phyloP scores from a whole-genome alignment of 352 stramenopile species.

The Nothophytophthora sp. region DNA sequence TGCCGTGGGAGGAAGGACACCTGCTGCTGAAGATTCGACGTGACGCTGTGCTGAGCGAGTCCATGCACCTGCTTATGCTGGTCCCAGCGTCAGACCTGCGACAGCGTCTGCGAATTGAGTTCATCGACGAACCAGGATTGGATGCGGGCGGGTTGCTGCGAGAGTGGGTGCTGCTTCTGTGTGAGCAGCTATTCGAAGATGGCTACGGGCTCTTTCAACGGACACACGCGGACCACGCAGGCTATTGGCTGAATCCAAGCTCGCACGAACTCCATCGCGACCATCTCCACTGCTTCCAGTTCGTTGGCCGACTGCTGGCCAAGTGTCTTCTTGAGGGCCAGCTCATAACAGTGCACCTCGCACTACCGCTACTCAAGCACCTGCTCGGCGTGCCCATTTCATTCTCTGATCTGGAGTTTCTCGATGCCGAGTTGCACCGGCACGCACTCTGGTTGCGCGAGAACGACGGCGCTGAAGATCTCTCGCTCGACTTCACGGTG shows the following conservation, averaged over 20 bases:
- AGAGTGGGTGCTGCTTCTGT: conserved; percentile 80
- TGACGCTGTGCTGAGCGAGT: conserved; percentile 54
- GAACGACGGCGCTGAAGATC: conserved; percentile 59
- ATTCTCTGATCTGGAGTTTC: conserved; percentile 80
- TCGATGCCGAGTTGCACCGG: conserved; percentile 75
- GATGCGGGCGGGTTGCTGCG: conserved; percentile 77
- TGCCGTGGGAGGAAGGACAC: conserved; percentile 64
- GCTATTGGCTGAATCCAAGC: conserved; percentile 86
- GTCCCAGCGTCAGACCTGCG: conserved; percentile 68
- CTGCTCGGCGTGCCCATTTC: conserved; percentile 78
- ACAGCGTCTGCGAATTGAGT: conserved; percentile 80
- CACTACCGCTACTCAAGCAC: conserved; percentile 82
- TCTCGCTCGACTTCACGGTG: conserved; percentile 79
- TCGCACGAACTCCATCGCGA: conserved; percentile 66
- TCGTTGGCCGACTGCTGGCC: conserved; percentile 72
- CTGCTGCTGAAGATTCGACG: conserved; percentile 59
- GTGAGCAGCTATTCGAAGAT: conserved; percentile 80
- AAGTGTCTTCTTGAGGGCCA: conserved; percentile 82
- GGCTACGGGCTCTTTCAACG: conserved; percentile 72
- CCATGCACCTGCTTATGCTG: conserved; percentile 66
- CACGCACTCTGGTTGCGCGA: conserved; percentile 68
- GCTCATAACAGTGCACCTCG: conserved; percentile 74
- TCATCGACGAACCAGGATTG: conserved; percentile 78
- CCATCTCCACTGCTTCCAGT: conserved; percentile 76
- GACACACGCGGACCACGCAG: conserved; percentile 73